Evolutionary conservation across 106 monocot species (phyloP).

Genomic region (Platanthera zijinensis): DNA sequence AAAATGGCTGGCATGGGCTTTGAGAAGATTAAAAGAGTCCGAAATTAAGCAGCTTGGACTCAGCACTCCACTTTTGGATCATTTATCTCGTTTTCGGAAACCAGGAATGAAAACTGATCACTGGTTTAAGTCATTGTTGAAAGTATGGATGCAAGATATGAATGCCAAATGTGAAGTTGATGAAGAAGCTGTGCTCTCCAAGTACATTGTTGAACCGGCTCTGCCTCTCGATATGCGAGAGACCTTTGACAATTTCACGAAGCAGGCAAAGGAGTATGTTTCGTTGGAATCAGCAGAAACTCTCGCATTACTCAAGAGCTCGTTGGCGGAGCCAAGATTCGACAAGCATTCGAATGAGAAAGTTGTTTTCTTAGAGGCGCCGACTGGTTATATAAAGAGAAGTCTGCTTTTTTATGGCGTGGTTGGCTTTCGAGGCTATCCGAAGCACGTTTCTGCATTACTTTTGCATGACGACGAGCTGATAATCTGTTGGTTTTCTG

Average conservation of each 20-base stretch:
- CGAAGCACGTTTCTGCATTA: constrained; percentile 53
- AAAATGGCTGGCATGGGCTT: constrained; percentile 82
- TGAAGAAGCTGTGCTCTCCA: constrained; percentile 45
- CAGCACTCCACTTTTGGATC: constrained; percentile 73
- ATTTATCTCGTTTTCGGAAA: constrained; percentile 71
- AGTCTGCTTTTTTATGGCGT: constrained; percentile 63
- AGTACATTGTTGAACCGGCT: constrained; percentile 69
- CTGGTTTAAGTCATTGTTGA: constrained; percentile 75
- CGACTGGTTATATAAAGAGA: constrained; percentile 34
- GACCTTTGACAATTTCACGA: constrained; percentile 68
- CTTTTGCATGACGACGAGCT: constrained; percentile 69
- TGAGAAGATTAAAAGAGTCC: constrained; percentile 83
- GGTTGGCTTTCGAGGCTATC: constrained; percentile 46
- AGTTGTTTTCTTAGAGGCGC: constrained; percentile 52
- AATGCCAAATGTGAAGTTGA: constrained; percentile 38
- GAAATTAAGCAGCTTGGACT: constrained; percentile 77
- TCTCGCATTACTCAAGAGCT: constrained; percentile 26
- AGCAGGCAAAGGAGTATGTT: constrained; percentile 46
- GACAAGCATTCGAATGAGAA: background rate
- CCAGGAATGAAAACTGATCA: constrained; percentile 97
- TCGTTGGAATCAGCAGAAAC: constrained; percentile 53
- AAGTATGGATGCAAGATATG: constrained; percentile 83
- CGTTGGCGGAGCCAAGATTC: background rate
- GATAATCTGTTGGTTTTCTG: constrained; percentile 80
- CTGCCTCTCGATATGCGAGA: constrained; percentile 61